Conservation (phyloP, 2,329 filamentous ascomycete genomes). For the Venturia asperata region DNA sequence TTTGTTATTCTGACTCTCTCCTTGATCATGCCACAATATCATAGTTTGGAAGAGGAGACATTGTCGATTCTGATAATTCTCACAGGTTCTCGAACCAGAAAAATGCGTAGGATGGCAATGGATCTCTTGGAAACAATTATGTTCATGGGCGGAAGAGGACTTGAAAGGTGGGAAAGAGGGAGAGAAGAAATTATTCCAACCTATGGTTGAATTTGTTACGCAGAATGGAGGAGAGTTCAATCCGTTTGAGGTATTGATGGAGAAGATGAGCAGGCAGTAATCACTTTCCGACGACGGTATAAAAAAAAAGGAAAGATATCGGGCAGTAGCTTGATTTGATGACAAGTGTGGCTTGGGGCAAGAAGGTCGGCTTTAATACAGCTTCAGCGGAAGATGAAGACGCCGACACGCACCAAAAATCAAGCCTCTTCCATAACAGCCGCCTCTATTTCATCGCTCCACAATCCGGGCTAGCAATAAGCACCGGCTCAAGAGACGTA, state of each 20-base stretch:
- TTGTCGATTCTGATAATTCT: neutral
- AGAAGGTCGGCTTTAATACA: too few relatives aligned
- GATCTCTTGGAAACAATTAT: conserved; percentile 44
- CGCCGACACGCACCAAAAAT: too few relatives aligned
- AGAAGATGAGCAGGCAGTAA: neutral
- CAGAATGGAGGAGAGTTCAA: conserved; percentile 29
- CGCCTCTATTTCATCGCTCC: too few relatives aligned
- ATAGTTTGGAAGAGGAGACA: neutral
- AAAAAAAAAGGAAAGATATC: too few relatives aligned
- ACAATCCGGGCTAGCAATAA: too few relatives aligned
- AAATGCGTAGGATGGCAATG: conserved; percentile 53
- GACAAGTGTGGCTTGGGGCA: too few relatives aligned
- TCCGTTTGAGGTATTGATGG: conserved; percentile 15
- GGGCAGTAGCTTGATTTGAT: too few relatives aligned
- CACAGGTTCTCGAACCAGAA: conserved; percentile 39
- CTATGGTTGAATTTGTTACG: conserved; percentile 40
- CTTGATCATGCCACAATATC: too few relatives aligned
- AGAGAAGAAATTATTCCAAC: conserved; percentile 39
- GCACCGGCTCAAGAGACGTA: too few relatives aligned
- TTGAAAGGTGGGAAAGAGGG: conserved; percentile 24
- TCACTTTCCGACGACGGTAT: too few relatives aligned
- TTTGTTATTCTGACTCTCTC: conserved; percentile 30
- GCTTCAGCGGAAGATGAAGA: too few relatives aligned
- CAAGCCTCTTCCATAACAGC: too few relatives aligned
- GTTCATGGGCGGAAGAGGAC: conserved; percentile 30